Evolutionary conservation across 75 land plant species (phyloP), one percentile per base, ranked within the genome.

Genomic region (Pinus tabuliformis): DNA sequence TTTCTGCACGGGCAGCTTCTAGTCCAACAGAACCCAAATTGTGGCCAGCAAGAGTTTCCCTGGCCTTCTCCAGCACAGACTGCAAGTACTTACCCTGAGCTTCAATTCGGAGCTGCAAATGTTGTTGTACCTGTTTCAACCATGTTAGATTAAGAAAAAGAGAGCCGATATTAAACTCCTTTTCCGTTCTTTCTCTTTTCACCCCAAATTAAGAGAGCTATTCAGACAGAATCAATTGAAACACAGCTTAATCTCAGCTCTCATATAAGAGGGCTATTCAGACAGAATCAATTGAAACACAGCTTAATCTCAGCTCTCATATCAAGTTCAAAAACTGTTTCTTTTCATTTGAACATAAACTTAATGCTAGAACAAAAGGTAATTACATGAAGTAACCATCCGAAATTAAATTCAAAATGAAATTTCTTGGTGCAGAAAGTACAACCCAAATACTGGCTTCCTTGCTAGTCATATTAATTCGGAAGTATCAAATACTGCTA

Each of bases 1-100:
- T 91, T 81, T 96, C 97, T 15, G 91, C 85, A 79, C 83, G 90
- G 2, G 91, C 90, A 14, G 79, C 81, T 74, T 97, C 98, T 24
- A 90, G 65, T 18, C 82, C 91, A 1, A 78, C 70, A 20, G 94
- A 86, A 57, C 79, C 79, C 13, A 84, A 82, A 59, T 33, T 81
- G 56, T 87, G 89, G 4, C 86, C 89, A 20, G 89, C 78, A 30
- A 97, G 90, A 18, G 95, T 86, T 75, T 97, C 93, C 58, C 91
- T 89, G 4, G 98, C 97, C 77, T 94, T 94, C 80, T 84, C 90
- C 74, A 97, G 75, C 21, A 97, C 91, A 26, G 87, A 82, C 24
- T 94, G 95, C 71, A 97, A 83, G 78, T 97, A 97, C 77, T 92
- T 92, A 24, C 99, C 99, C 75, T 97, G 99, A 3, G 99, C 93